These are phyloP conservation scores for Murraya koenigii DNA, from an alignment of 345 rosid species.

Conservation along the genomic window DNA sequence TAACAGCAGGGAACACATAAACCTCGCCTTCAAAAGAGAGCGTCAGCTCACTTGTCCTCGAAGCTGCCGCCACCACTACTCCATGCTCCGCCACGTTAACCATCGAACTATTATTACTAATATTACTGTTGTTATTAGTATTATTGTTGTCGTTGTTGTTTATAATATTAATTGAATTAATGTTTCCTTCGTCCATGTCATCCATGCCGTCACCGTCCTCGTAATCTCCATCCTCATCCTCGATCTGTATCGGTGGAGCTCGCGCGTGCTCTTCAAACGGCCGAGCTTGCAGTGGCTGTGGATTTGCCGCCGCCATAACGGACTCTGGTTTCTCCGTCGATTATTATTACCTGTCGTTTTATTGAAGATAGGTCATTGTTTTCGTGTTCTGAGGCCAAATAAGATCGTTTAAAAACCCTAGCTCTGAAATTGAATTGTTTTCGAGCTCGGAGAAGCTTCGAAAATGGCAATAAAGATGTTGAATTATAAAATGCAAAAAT, in stretches of 20 bases:
- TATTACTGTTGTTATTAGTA: not conserved
- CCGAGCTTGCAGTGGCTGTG: conserved; percentile 49
- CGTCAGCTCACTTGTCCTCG: conserved; percentile 67
- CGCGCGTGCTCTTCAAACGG: conserved; percentile 38
- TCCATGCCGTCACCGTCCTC: conserved; percentile 49
- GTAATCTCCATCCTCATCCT: conserved; percentile 43
- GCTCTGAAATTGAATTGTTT: conserved; percentile 9
- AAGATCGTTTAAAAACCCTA: conserved; percentile 24
- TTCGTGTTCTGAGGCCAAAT: not conserved
- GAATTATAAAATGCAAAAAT: not conserved
- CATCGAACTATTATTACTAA: conserved; percentile 2
- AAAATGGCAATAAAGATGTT: conserved; percentile 7
- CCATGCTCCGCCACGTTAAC: conserved; percentile 37
- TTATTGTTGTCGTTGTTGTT: not conserved
- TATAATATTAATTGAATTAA: conserved; percentile 36
- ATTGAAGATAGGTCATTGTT: conserved; percentile 22
- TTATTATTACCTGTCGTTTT: conserved; percentile 24
- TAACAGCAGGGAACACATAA: conserved; percentile 66
- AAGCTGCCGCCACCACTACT: conserved; percentile 31
- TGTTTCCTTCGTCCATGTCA: conserved; percentile 35
- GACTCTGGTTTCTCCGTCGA: conserved; percentile 7
- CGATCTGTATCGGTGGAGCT: conserved; percentile 32
- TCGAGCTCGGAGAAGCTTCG: conserved; percentile 22
- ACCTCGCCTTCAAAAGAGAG: conserved; percentile 78
- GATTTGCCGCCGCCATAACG: conserved; percentile 52